phyloP scores from a whole-genome alignment of 2,329 filamentous ascomycete genomes.

The Colletotrichum melonis region DNA sequence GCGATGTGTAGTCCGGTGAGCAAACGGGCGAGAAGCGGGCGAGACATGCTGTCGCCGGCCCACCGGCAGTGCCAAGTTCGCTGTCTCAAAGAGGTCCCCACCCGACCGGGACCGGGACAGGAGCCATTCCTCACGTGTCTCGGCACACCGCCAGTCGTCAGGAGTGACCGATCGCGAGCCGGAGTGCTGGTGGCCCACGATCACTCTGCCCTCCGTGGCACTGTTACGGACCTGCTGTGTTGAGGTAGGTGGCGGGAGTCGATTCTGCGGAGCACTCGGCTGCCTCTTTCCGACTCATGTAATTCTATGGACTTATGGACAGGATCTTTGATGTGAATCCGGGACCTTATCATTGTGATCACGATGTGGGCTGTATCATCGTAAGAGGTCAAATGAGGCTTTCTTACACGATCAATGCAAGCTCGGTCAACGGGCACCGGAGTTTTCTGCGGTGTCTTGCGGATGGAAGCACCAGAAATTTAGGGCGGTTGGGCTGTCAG shows the following conservation, averaged over 20 bases:
- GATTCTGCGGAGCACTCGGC: neutral
- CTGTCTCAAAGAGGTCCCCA: conserved; percentile 10
- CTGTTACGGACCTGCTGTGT: neutral
- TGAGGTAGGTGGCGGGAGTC: neutral
- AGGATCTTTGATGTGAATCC: neutral
- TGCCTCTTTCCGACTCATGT: neutral
- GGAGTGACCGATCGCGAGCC: conserved; percentile 24
- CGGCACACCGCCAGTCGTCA: conserved; percentile 32
- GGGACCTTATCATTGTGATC: neutral
- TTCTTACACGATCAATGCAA: conserved; percentile 23
- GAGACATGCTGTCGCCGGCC: conserved; percentile 2
- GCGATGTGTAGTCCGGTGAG: conserved; percentile 16
- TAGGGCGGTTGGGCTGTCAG: neutral
- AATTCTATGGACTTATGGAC: neutral
- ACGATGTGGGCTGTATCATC: neutral
- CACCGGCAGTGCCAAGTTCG: neutral
- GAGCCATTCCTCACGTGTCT: conserved; percentile 29
- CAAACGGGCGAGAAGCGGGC: conserved; percentile 1
- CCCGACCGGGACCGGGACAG: conserved; percentile 29
- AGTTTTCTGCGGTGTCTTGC: neutral
- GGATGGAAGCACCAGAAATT: neutral
- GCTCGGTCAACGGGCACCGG: neutral
- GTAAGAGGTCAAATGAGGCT: conserved; percentile 26
- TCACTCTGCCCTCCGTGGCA: neutral
- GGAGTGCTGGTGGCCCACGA: neutral